Base-by-base conservation (phyloP, 306 rosid genomes). In the Sesbania bispinosa region DNA sequence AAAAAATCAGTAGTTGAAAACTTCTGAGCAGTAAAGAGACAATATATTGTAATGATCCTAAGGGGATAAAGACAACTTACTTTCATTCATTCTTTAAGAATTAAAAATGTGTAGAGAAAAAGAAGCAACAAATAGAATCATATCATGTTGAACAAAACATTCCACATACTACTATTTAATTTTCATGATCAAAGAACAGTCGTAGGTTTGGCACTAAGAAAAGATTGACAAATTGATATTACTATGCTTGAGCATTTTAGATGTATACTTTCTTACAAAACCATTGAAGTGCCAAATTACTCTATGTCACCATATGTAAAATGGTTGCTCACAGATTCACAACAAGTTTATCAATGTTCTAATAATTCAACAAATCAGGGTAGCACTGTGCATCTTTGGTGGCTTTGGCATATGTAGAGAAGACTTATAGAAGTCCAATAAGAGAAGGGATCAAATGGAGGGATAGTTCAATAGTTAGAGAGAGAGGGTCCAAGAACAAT, bases 1-100 rank as follows among this genome's bases (percentile, higher is more conserved):
- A 68, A 14, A 60, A 47, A 26, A 4, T 46, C 74, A 68, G 57
- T 64, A 82, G 41, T 14, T 42, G 55, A 10, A 11, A 13, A 74
- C 7, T 78, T 39, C 4, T 50, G 35, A 18, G 32, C 26, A 73
- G 46, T 9, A 16, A 35, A 54, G 41, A 24, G 62, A 76, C 50
- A 59, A 69, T 26, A 33, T 26, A 38, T 3, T 18, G n/a, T 27
- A 39, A 47, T 26, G n/a, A 9, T 45, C 21, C 32, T 5, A 19
- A 30, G 5, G 23, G 8, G 57, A 14, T 11, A 45, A 20, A 59
- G 66, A 57, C 54, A 21, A 35, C 50, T 45, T 53, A 16, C 13
- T 45, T 57, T 9, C 32, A 45, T 18, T 32, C 15, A 42, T 70
- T 26, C 59, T 48, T 10, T 26, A 57, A 57, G 14, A 54, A 21